Conservation (phyloP, 805 yeast genomes). For the Saccharomyces jurei region DNA sequence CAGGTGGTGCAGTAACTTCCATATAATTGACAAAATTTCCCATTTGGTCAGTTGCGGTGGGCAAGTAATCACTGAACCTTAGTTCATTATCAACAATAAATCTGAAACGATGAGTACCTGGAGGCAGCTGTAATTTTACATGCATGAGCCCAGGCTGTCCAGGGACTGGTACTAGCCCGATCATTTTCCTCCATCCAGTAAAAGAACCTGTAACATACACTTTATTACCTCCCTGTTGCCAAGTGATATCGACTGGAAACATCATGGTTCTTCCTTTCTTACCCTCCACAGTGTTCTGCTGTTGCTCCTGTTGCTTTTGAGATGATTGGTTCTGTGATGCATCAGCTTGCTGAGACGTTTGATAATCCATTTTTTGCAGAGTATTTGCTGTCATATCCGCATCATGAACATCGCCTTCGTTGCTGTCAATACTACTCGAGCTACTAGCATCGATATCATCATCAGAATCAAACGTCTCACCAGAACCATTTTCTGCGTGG, state of each 20-base stretch:
- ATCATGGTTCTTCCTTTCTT: slow-evolving; percentile 6
- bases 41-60: slow-evolving; percentile 96
- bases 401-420: slow-evolving; percentile 2
- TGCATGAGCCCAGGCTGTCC: slow-evolving; percentile 37
- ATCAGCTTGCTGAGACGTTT: not conserved
- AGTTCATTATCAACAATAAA: slow-evolving; percentile 92
- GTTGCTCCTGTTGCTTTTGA: slow-evolving; percentile 5
- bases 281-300: not conserved
- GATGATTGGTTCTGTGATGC: slow-evolving; percentile 3
- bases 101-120: slow-evolving; percentile 88
- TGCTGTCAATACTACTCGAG: slow-evolving; percentile 9
- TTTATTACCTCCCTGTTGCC: slow-evolving; percentile 95
- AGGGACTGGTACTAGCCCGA: slow-evolving; percentile 52
- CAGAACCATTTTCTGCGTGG: slow-evolving; percentile 21
- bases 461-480: slow-evolving; percentile 11
- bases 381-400: slow-evolving; percentile 1
- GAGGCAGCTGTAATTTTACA: slow-evolving; percentile 70
- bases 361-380: not conserved
- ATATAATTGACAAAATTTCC: slow-evolving; percentile 91
- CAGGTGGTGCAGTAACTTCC: slow-evolving; percentile 45
- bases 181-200: slow-evolving; percentile 98
- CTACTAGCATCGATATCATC: slow-evolving; percentile 16
- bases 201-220: slow-evolving; percentile 96
- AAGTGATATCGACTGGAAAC: slow-evolving; percentile 60
- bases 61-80: slow-evolving; percentile 76